A percentile compares a stretch with the other conserved stretches of the same genome.
Conservation (phyloP, 139 green algal genomes). For the Pleodorina starrii region DNA sequence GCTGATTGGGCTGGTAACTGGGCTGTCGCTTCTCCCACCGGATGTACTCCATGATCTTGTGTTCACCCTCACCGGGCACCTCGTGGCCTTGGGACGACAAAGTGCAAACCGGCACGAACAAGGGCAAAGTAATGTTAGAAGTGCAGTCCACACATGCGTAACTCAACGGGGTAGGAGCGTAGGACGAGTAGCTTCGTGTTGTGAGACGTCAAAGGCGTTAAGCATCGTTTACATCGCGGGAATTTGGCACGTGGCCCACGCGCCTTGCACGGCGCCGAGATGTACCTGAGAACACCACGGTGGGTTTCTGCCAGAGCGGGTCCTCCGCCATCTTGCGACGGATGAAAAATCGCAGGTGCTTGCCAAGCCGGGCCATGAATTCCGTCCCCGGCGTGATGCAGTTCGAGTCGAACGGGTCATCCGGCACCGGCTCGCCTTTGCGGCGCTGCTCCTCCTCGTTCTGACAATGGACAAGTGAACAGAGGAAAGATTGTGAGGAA, state of each 20-base stretch:
- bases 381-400: constrained; percentile 90
- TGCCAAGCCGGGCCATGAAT: constrained; percentile 73
- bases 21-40: constrained; percentile 78
- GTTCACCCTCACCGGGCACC: constrained; percentile 96
- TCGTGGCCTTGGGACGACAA: constrained; percentile 80
- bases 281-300: constrained; percentile 88
- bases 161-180: no score
- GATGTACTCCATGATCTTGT: constrained; percentile 99
- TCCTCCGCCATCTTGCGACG: constrained; percentile 87
- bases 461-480: background rate
- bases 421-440: constrained; percentile 72
- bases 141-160: no score
- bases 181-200: no score
- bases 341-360: constrained; percentile 91
- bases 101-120: no score
- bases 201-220: no score
- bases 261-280: no score
- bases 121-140: no score
- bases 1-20: constrained; percentile 74
- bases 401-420: constrained; percentile 90
- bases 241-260: no score
- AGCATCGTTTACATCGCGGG: no score
- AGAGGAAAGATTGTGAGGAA: background rate
- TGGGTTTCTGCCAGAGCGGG: constrained; percentile 84
- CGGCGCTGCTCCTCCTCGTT: constrained; percentile 64